phyloP scores from a whole-genome alignment of 2,329 filamentous ascomycete genomes.

The Lachnellula occidentalis region DNA sequence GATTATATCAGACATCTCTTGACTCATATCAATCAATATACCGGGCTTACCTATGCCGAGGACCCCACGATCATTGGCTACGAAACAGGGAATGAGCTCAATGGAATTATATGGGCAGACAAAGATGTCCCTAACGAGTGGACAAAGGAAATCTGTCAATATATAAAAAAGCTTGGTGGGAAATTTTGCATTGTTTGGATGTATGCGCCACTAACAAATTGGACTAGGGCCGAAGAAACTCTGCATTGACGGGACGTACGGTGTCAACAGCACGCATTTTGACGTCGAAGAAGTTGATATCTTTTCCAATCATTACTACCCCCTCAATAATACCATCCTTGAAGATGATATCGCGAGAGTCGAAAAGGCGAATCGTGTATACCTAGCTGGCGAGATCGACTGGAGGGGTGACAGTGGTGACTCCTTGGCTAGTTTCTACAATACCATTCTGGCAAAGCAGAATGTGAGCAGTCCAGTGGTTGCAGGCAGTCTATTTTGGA shows the following conservation, averaged over 20 bases:
- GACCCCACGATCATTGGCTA: slow-evolving; percentile 46
- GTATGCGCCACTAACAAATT: too few species aligned
- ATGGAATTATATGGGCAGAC: slow-evolving; percentile 39
- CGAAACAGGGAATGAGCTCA: slow-evolving; percentile 45
- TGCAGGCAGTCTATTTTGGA: slow-evolving; percentile 42
- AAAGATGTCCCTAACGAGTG: slow-evolving; percentile 39
- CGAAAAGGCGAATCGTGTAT: slow-evolving; percentile 34
- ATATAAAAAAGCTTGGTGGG: slow-evolving; percentile 33
- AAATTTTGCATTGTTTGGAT: neutral
- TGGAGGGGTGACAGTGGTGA: slow-evolving; percentile 36
- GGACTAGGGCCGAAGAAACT: slow-evolving; percentile 39
- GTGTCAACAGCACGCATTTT: slow-evolving; percentile 41
- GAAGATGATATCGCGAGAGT: slow-evolving; percentile 35
- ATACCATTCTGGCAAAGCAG: slow-evolving; percentile 34
- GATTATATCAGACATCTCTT: slow-evolving; percentile 39
- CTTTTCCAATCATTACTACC: slow-evolving; percentile 45
- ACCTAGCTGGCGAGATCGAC: slow-evolving; percentile 43
- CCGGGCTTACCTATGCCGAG: slow-evolving; percentile 41
- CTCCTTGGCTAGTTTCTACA: slow-evolving; percentile 37
- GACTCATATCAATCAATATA: slow-evolving; percentile 42
- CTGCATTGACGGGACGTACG: slow-evolving; percentile 43
- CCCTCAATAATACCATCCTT: slow-evolving; percentile 36
- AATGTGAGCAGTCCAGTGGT: slow-evolving; percentile 25
- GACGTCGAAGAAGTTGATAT: slow-evolving; percentile 40
- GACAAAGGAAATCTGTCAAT: slow-evolving; percentile 38